These are phyloP conservation scores for Argentina anserina DNA, from an alignment of 306 rosid species.

Conservation along the genomic window DNA sequence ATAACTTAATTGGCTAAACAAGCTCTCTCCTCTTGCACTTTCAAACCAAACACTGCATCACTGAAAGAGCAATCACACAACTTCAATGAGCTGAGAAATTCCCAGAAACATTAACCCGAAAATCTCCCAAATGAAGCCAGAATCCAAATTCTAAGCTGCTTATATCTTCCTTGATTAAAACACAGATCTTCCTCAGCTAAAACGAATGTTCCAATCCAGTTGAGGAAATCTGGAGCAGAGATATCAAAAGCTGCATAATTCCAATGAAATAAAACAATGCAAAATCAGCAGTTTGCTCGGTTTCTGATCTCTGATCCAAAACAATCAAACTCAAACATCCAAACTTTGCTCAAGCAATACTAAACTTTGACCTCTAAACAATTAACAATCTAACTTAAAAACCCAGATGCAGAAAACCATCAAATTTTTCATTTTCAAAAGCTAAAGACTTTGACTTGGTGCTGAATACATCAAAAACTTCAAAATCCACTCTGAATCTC, in stretches of 20 bases:
- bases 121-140: constrained; percentile 22
- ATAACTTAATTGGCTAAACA: constrained; percentile 47
- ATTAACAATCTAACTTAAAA: constrained; percentile 18
- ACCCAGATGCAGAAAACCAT: constrained; percentile 24
- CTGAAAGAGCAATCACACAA: constrained; percentile 11
- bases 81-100: constrained; percentile 17
- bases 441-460: constrained; percentile 48
- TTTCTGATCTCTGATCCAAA: constrained; percentile 6
- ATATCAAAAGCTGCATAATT: constrained; percentile 34
- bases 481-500: constrained; percentile 18
- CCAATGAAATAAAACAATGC: constrained; percentile 27
- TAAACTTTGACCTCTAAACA: constrained; percentile 19
- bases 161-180: constrained; percentile 27
- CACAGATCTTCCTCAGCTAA: constrained; percentile 17
- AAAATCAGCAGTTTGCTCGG: constrained; percentile 11
- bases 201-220: constrained; percentile 29
- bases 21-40: constrained; percentile 30
- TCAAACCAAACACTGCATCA: constrained; percentile 36
- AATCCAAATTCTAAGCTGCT: constrained; percentile 24
- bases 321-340: constrained; percentile 2
- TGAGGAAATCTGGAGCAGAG: constrained; percentile 25
- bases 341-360: background rate
- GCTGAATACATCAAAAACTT: constrained; percentile 30
- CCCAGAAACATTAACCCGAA: constrained; percentile 31
- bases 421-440: constrained; percentile 15